Conservation (phyloP, 2,329 filamentous ascomycete genomes). For the Pseudogymnoascus sp. region DNA sequence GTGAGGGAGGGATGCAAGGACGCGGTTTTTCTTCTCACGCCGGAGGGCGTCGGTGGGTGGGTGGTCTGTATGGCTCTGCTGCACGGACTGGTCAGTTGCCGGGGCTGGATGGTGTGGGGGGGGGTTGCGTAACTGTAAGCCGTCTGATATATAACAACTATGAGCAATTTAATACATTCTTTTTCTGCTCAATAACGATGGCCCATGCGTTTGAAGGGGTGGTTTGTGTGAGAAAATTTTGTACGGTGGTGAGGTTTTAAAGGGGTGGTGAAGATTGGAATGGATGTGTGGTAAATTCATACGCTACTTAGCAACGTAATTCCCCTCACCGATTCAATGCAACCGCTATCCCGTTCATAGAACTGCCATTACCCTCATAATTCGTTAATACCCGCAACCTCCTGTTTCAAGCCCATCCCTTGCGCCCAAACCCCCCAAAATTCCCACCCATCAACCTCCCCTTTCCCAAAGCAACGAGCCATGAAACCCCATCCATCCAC, state of each 20-base stretch:
- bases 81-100: background rate
- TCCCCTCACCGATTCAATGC: too few relatives aligned
- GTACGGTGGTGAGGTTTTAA: background rate
- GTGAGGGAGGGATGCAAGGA: background rate
- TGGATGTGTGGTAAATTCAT: background rate
- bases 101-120: background rate
- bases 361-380: background rate
- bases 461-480: background rate
- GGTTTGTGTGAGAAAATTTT: background rate
- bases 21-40: background rate
- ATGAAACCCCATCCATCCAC: background rate
- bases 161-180: background rate
- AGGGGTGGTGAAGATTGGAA: background rate
- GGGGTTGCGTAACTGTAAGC: background rate
- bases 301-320: background rate
- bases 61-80: background rate
- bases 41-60: background rate
- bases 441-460: too few relatives aligned
- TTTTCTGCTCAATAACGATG: background rate
- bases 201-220: background rate
- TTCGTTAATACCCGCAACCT: background rate
- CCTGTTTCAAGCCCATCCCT: too few relatives aligned
- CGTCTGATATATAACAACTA: conserved; percentile 4
- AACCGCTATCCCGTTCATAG: background rate
- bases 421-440: background rate